phyloP scores from a whole-genome alignment of 2,329 filamentous ascomycete genomes.

The Aspergillus sojae region DNA sequence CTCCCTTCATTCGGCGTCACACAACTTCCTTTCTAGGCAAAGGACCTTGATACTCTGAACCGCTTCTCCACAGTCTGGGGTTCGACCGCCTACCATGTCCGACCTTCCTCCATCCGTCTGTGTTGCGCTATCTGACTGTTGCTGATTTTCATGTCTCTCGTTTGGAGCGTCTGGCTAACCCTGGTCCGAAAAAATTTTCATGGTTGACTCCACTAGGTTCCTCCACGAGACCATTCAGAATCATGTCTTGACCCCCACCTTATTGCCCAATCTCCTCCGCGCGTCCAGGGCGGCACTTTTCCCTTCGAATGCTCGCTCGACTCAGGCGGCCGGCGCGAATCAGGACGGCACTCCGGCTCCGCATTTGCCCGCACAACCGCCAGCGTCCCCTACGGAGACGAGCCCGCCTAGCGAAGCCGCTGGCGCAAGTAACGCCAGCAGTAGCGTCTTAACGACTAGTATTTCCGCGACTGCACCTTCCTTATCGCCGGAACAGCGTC shows the following conservation, averaged over 20 bases:
- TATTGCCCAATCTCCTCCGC: constrained; percentile 62
- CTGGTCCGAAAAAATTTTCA: constrained; percentile 8
- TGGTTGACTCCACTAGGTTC: constrained; percentile 37
- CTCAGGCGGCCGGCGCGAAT: constrained; percentile 42
- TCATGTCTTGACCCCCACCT: constrained; percentile 65
- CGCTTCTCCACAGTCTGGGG: constrained; percentile 26
- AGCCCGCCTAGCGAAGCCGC: constrained; percentile 19
- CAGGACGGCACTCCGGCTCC: constrained; percentile 18
- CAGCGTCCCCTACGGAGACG: constrained; percentile 20
- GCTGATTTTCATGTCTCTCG: constrained; percentile 3
- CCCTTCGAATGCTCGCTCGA: constrained; percentile 77
- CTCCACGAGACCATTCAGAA: constrained; percentile 55
- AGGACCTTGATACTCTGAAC: constrained; percentile 1
- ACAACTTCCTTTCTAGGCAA: constrained; percentile 1
- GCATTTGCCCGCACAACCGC: constrained; percentile 27
- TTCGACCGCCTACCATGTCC: constrained; percentile 8
- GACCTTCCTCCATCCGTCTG: not conserved
- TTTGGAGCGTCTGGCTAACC: constrained; percentile 3
- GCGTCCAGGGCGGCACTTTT: constrained; percentile 77
- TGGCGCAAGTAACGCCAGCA: constrained; percentile 25
- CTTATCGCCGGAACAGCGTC: constrained; percentile 22
- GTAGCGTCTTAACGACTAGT: constrained; percentile 20
- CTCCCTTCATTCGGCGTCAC: constrained; percentile 11
- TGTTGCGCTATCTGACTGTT: constrained; percentile 17
- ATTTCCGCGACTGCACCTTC: constrained; percentile 15